Conservation (phyloP, 1,284 basidiomycete genomes). For the Pseudozyma tsukubaensis region DNA sequence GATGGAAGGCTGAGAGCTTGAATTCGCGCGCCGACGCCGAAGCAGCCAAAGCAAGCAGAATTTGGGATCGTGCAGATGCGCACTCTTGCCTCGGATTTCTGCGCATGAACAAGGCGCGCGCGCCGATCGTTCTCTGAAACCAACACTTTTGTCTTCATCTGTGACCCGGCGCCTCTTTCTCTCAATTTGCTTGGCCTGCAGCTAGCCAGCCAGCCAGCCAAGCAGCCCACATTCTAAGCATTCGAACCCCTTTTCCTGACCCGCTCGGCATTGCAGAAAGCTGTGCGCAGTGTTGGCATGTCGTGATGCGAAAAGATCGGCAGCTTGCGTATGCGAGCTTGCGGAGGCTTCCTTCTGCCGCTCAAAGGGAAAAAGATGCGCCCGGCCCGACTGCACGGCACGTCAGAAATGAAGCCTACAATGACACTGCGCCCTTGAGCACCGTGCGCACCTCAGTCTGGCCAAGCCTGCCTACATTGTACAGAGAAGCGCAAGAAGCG, state of each 20-base stretch:
- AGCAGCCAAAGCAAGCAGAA: conserved; percentile 1
- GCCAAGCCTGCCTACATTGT: too few relatives aligned
- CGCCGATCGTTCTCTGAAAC: conserved; percentile 19
- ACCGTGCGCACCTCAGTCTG: too few relatives aligned
- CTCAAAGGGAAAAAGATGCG: too few relatives aligned
- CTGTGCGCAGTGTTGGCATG: conserved; percentile 14
- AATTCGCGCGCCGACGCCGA: conserved; percentile 10
- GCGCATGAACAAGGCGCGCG: not conserved
- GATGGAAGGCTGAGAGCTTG: not conserved
- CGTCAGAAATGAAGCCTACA: too few relatives aligned
- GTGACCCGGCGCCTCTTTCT: not conserved
- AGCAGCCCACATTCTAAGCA: not conserved
- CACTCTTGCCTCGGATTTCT: not conserved
- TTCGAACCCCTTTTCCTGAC: not conserved
- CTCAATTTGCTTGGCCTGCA: conserved; percentile 23
- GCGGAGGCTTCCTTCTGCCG: too few relatives aligned
- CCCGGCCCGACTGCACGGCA: too few relatives aligned
- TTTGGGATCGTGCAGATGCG: conserved; percentile 21
- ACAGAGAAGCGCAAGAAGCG: too few relatives aligned
- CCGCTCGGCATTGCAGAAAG: not conserved
- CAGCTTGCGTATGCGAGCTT: conserved; percentile 7
- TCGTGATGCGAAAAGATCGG: conserved; percentile 11
- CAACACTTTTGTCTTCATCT: conserved; percentile 20
- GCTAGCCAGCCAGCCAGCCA: too few relatives aligned
- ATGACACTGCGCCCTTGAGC: too few relatives aligned